A percentile compares a stretch with the other conserved stretches of the same genome.
These are phyloP conservation scores for Abortiporus biennis DNA, from an alignment of 1,284 basidiomycete species.

Conservation along the genomic window DNA sequence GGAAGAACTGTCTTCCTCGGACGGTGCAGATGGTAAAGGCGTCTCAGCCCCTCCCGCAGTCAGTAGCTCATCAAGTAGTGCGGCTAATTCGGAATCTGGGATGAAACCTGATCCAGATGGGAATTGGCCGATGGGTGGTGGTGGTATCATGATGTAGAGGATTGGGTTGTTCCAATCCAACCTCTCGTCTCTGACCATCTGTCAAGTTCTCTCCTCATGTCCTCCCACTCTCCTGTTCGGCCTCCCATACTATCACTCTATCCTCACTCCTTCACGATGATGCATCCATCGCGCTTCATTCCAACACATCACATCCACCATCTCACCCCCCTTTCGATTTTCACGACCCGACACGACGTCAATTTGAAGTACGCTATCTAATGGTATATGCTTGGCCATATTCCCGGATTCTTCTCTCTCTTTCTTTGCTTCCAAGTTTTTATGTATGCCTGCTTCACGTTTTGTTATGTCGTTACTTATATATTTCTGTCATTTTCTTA, in stretches of 20 bases:
- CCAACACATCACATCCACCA: not conserved
- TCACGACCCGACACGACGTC: too few species aligned
- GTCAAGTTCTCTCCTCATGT: not conserved
- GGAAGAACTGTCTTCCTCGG: too few species aligned
- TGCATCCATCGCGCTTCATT: not conserved
- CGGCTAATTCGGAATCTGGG: too few species aligned
- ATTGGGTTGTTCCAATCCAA: not conserved
- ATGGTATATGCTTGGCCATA: too few species aligned
- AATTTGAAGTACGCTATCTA: too few species aligned
- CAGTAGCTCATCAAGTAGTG: not conserved
- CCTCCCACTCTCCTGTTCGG: not conserved
- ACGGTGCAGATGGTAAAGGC: not conserved
- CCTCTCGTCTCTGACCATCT: not conserved
- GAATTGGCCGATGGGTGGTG: conserved; percentile 1
- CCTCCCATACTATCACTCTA: not conserved
- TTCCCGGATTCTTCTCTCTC: too few species aligned
- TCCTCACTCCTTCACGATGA: not conserved
- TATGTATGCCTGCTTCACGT: too few species aligned
- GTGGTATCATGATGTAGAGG: not conserved
- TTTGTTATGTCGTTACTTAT: too few species aligned
- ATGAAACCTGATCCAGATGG: conserved; percentile 4
- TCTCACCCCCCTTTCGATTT: not conserved
- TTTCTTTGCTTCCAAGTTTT: too few species aligned
- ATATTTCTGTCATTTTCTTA: too few species aligned
- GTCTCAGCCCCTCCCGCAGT: not conserved